Conservation (phyloP, 225 moss, liverwort and hornwort genomes). For the Sphagnum contortum region DNA sequence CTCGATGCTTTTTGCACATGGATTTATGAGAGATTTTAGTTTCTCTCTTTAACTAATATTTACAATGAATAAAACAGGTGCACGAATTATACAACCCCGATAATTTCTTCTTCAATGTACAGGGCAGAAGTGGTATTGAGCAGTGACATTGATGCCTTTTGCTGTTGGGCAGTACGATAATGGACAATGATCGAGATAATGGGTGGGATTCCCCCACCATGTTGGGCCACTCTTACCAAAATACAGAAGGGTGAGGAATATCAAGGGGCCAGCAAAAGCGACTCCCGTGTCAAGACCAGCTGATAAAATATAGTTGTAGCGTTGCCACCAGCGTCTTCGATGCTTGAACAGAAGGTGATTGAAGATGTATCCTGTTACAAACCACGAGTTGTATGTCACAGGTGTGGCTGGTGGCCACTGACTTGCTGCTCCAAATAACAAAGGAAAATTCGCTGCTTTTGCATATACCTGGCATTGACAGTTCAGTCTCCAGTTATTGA, state of each 20-base stretch:
- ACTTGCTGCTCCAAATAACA: slow-evolving; percentile 52
- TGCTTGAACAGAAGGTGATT: slow-evolving; percentile 46
- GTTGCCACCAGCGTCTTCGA: slow-evolving; percentile 28
- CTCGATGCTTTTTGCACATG: too few species aligned
- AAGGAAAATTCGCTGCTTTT: slow-evolving; percentile 47
- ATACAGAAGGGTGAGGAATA: slow-evolving; percentile 19
- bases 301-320: slow-evolving; percentile 26
- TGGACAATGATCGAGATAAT: slow-evolving; percentile 20
- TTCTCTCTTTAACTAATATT: too few species aligned
- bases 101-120: slow-evolving; percentile 7
- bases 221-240: slow-evolving; percentile 13
- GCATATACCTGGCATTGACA: slow-evolving; percentile 21
- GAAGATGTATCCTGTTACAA: slow-evolving; percentile 53
- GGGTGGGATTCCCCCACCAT: slow-evolving; percentile 31
- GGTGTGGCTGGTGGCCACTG: slow-evolving; percentile 70
- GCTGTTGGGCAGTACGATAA: slow-evolving; percentile 31
- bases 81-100: too few species aligned
- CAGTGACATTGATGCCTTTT: slow-evolving; percentile 22
- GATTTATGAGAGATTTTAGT: too few species aligned
- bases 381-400: slow-evolving; percentile 71
- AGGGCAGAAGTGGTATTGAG: slow-evolving; percentile 24
- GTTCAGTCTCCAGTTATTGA: too few species aligned
- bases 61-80: too few species aligned
- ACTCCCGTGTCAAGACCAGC: slow-evolving; percentile 26
- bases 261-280: slow-evolving; percentile 21